Base-by-base conservation (phyloP, 192 early-diverging fungal genomes). In the Backusella morwellensis region DNA sequence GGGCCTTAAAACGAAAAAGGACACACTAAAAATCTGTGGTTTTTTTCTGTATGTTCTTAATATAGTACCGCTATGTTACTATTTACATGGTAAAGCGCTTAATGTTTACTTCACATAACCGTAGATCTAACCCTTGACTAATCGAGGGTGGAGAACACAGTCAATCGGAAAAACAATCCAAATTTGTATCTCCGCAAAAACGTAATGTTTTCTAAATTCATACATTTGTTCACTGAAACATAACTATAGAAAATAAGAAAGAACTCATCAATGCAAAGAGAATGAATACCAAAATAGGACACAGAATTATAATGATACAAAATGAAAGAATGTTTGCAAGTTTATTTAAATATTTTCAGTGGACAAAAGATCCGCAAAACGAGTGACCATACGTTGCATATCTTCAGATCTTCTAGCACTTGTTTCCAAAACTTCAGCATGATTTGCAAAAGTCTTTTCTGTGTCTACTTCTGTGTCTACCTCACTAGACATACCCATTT, bases 381-480 rank as follows among this genome's bases (percentile, higher is more conserved):
- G 56, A 23, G 35, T 75, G 36, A 75, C 66, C 35, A 91, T 74
- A 14, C 70, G 74, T 76, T 91, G 89, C 74, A 95, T 84, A 50
- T 91, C 90, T 35, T 80, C 59, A 52, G 87, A 87, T 74, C 90
- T 75, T 54, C 14, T 66, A 59, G 79, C 84, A 75, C 85, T 82
- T 23, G 90, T 87, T 71, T 86, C 91, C 70, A 95, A 80, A 7
- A 95, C 92, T 73, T 93, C 93, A 68, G 83, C 88, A 80, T 93
- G 92, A 76, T 81, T 90, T 19, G 90, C 90, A 68, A 89, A 76
- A 54, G 75, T 75, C 19, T 78, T 74, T 78, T 87, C 86, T 19
- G 79, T 59, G 19, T 83, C 85, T 52, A 82, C 81, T 19, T 54
- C 80, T 54, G 68, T 80, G 35, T 74, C 79, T 19, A 71, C 80